Base-by-base conservation (phyloP, 306 rosid species). In the Glycyrrhiza uralensis region DNA sequence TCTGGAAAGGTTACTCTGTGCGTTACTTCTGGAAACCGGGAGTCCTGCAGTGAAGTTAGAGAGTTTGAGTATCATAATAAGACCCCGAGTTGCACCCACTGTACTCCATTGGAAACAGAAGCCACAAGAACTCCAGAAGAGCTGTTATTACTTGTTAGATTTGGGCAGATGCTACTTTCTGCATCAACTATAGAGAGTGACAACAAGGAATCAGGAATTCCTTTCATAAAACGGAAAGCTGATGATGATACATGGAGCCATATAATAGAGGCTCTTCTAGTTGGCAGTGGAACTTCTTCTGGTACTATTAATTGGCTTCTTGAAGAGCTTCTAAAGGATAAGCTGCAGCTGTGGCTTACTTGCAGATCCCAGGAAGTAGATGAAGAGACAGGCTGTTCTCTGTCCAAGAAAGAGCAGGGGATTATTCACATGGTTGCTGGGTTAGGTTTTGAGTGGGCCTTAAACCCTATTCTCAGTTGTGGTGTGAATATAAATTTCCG, bases 371-470 rank as follows among this genome's bases (percentile, higher is more conserved):
- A 67, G 46, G 84, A 75, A 51, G 64, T 23, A 67, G 52, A 54
- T 49, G 81, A 88, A 66, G 81, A 76, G 79, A 68, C 81, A 4
- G 83, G 83, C 52, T 88, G 92, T 77, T 75, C 83, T 47, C 81
- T 95, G 84, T 86, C 97, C 82, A 91, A 88, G 90, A 91, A 86
- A 84, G 97, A 95, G 77, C 96, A 95, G 78, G 95, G 96, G 29
- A 81, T 95, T 52, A 86, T 95, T 77, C 97, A 95, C 87, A 87
- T 88, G 97, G 68, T 88, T 82, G 89, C 99, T 64, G 99, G 97
- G 64, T 81, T 95, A 88, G 99, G 96, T 20, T 91, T 85, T 70
- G 93, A 88, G 76, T 95, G 99, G 99, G 93, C 99, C 67, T 79
- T 95, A 80, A 85, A 70, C 75, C 88, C 93, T n/a, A 78, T 91